Conservation (phyloP, 176 grass and related monocot species). For the Lolium rigidum region DNA sequence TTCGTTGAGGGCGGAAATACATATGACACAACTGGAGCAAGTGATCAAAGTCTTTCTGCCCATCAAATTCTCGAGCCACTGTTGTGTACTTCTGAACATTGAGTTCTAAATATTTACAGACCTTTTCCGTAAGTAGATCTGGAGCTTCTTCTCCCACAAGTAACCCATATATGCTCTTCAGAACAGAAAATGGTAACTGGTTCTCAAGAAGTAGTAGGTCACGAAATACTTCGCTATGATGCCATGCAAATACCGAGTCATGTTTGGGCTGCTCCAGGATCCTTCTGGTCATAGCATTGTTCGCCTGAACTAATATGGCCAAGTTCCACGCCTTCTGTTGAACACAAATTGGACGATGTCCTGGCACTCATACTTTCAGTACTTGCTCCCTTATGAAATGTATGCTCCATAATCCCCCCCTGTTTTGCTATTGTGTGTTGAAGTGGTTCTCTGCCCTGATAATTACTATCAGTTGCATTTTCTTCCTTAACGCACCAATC, state of each 20-base stretch:
- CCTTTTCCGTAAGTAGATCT: neutral
- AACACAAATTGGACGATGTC: neutral
- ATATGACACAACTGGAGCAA: conserved; percentile 23
- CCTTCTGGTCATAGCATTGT: neutral
- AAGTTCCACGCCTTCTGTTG: neutral
- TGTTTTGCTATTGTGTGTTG: neutral
- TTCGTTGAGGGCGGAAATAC: neutral
- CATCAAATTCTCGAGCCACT: neutral
- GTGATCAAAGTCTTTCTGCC: neutral
- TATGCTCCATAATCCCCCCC: neutral
- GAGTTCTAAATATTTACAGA: neutral
- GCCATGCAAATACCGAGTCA: neutral
- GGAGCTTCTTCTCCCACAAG: neutral
- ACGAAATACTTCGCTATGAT: neutral
- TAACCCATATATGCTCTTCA: conserved; percentile 4
- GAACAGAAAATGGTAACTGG: neutral
- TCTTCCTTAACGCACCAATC: neutral
- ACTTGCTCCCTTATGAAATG: neutral
- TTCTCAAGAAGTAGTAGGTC: conserved; percentile 1
- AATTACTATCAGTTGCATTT: neutral
- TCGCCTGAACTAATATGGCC: neutral
- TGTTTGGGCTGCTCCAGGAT: neutral
- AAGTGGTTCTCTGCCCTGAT: neutral
- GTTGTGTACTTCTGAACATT: conserved; percentile 7
- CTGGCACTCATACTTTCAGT: neutral